Base-by-base conservation (phyloP, 768 basidiomycete species). In the Cystofilobasidium capitatum region DNA sequence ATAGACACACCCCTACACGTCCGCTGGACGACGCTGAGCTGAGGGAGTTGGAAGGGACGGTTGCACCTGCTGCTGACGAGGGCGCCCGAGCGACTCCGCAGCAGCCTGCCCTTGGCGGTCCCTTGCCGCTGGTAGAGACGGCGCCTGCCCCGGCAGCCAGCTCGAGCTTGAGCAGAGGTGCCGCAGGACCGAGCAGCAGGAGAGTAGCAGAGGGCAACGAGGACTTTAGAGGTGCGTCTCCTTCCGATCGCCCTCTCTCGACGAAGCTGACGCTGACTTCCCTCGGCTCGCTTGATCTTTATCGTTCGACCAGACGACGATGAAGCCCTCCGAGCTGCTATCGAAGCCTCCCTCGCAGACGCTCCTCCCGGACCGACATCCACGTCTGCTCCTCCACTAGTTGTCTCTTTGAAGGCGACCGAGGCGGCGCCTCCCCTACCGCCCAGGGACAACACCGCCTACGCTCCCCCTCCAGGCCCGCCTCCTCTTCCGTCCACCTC, bases 211-310 rank as follows among this genome's bases (percentile, higher is more conserved):
- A 55, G 51, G 51, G 51, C 16, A 55, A 55, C 31, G 51, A 55
- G 51, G 51, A 55, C 51, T 55, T 55, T 17, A 26, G 51, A 33
- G 51, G 51, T 55, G 51, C 26, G 51, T 51, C 24, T 29, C 24
- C 49, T n/a, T 29, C 17, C 6, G 49, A n/a, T 51, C 24, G 9
- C 24, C 24, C 49, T 24, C 8, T 47, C 45, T 47, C 24, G 49
- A 29, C 49, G 31, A 22, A n/a, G 26, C 17, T 17, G 26, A 10
- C 20, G 24, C 14, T 29, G 26, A 54, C 24, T 5, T 8, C n/a
- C 49, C 6, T 6, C 24, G 6, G 49, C 49, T 7, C 24, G 13
- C 24, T 29, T 54, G 9, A 3, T 29, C 24, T 24, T 31, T 20
- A 49, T 22, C 12, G 22, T 22, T 24, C 9, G 31, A 12, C 3